Evolutionary conservation across 192 early-diverging fungal species (phyloP).

Genomic region (Backusella morwellensis): DNA sequence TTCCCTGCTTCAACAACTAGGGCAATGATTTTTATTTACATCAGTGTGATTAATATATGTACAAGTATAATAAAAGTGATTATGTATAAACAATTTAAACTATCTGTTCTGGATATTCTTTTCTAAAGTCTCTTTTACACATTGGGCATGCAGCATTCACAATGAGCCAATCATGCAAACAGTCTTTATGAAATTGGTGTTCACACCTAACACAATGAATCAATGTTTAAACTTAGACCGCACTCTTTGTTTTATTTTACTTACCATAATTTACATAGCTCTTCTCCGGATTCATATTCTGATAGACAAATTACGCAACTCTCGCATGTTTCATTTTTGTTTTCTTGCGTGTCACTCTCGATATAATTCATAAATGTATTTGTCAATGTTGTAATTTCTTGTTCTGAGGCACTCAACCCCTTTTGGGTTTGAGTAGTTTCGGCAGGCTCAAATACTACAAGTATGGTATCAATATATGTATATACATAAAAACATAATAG

Average conservation of each 20-base stretch:
- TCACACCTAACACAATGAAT: constrained; percentile 35
- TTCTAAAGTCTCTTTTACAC: constrained; percentile 62
- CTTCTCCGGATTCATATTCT: constrained; percentile 74
- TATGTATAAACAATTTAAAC: neutral
- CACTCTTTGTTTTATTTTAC: neutral
- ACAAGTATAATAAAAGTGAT: neutral
- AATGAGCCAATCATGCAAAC: constrained; percentile 80
- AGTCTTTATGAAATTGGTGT: constrained; percentile 81
- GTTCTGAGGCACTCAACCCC: constrained; percentile 62
- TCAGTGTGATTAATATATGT: neutral
- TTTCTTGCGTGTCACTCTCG: neutral
- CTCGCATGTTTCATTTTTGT: neutral
- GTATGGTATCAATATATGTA: constrained; percentile 40
- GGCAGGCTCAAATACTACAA: neutral
- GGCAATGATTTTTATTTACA: neutral
- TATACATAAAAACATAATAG: constrained; percentile 32
- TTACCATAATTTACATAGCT: constrained; percentile 65
- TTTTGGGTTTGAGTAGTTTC: constrained; percentile 41
- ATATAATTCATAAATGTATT: constrained; percentile 63
- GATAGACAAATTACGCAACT: constrained; percentile 74
- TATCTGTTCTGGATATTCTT: constrained; percentile 17
- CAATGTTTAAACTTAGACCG: neutral
- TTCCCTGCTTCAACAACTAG: too few species aligned
- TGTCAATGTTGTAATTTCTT: constrained; percentile 48
- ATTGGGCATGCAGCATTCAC: constrained; percentile 74